Percentiles rank a stretch among this genome's conserved stretches.
These are phyloP conservation scores for Claviceps pusilla DNA, from an alignment of 2,329 filamentous ascomycete species.

Conservation along the genomic window DNA sequence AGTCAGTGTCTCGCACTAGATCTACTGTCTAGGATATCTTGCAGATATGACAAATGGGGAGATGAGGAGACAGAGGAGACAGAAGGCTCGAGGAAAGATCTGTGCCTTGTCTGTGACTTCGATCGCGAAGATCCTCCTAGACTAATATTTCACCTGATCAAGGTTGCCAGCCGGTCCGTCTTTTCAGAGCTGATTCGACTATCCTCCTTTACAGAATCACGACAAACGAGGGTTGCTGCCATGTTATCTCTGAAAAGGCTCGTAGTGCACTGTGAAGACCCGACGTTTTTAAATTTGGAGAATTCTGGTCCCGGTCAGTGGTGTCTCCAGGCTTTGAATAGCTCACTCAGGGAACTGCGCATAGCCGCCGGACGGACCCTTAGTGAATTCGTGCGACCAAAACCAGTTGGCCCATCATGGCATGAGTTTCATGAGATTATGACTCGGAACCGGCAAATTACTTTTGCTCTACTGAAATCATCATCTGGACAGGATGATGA, in stretches of 20 bases:
- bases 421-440: conserved; percentile 12
- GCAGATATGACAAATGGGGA: conserved; percentile 10
- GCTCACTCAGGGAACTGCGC: conserved; percentile 71
- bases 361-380: conserved; percentile 61
- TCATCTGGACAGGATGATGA: conserved; percentile 50
- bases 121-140: not conserved
- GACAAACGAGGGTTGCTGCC: conserved; percentile 50
- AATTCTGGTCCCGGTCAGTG: conserved; percentile 58
- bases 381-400: conserved; percentile 43
- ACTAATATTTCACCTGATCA: conserved; percentile 8
- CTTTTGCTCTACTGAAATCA: conserved; percentile 54
- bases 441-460: conserved; percentile 43
- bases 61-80: not conserved
- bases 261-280: conserved; percentile 47
- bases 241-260: conserved; percentile 59
- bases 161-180: conserved; percentile 25
- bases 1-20: conserved; percentile 38
- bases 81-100: not conserved
- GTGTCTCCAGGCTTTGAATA: conserved; percentile 67
- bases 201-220: conserved; percentile 34
- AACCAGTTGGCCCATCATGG: conserved; percentile 5
- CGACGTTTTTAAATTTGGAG: conserved; percentile 49
- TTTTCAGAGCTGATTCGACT: conserved; percentile 32
- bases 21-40: conserved; percentile 36
- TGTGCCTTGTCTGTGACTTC: conserved; percentile 15